Percentiles rank a stretch among this genome's conserved stretches.
Evolutionary conservation across 192 early-diverging fungal genomes (phyloP).

Genomic region (Rhizophagus clarus): DNA sequence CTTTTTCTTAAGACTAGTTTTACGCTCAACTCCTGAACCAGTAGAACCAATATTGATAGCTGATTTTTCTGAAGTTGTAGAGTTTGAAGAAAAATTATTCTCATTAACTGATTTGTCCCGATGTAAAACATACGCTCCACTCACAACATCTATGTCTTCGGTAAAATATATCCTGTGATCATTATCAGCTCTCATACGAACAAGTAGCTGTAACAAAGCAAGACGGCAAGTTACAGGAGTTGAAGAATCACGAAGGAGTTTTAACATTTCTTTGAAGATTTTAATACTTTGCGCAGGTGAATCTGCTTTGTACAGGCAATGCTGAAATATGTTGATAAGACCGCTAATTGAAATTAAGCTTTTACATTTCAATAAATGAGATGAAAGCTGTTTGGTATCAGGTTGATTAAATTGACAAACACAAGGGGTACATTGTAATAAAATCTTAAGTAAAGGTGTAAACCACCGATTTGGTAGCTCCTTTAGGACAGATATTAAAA

Average conservation of each 20-base stretch:
- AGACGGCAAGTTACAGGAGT: constrained; percentile 49
- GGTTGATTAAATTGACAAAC: constrained; percentile 34
- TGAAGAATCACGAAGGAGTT: constrained; percentile 41
- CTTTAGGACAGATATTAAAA: constrained; percentile 42
- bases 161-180: constrained; percentile 55
- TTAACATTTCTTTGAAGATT: constrained; percentile 44
- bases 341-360: constrained; percentile 44
- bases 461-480: constrained; percentile 41
- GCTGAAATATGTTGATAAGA: constrained; percentile 51
- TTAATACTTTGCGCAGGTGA: constrained; percentile 38
- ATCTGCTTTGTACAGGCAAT: constrained; percentile 41
- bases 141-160: neutral
- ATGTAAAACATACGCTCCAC: constrained; percentile 21
- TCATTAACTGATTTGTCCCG: neutral
- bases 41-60: neutral
- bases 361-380: constrained; percentile 35
- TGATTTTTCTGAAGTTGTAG: neutral
- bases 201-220: constrained; percentile 50
- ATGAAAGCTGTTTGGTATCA: neutral
- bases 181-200: constrained; percentile 52
- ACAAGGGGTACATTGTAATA: constrained; percentile 43
- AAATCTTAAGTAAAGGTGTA: constrained; percentile 37
- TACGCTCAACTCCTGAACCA: neutral
- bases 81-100: neutral
- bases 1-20: neutral